Evolutionary conservation across 1,284 basidiomycete genomes (phyloP).

Genomic region (Prillingera fragicola): DNA sequence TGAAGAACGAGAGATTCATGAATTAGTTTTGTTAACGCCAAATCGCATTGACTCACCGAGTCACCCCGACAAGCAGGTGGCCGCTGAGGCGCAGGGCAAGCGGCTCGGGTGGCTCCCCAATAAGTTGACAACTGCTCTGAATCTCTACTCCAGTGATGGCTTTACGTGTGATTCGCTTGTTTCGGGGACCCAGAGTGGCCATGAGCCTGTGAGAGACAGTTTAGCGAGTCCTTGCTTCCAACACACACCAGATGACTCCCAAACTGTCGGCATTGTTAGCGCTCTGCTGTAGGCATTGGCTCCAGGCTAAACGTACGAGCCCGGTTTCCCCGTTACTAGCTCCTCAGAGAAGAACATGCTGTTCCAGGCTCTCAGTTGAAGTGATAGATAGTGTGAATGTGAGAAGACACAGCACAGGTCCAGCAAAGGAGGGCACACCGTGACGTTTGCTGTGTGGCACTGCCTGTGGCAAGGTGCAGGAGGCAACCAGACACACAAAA

Average conservation of each 20-base stretch:
- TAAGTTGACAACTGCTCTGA: conserved; percentile 66
- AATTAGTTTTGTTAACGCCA: background rate
- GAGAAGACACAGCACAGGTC: too few relatives aligned
- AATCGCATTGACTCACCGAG: conserved; percentile 59
- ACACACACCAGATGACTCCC: conserved; percentile 38
- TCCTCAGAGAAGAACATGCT: conserved; percentile 2
- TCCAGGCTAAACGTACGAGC: too few relatives aligned
- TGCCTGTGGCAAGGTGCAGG: background rate
- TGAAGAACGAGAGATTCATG: background rate
- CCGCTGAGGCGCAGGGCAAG: conserved; percentile 76
- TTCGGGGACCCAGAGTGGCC: conserved; percentile 76
- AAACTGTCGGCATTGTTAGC: conserved; percentile 21
- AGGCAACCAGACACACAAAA: conserved; percentile 1
- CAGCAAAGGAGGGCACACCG: too few relatives aligned
- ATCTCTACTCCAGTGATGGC: conserved; percentile 76
- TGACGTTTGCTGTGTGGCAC: too few relatives aligned
- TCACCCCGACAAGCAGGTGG: conserved; percentile 78
- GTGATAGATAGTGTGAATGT: background rate
- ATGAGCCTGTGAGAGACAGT: conserved; percentile 62
- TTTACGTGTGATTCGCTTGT: conserved; percentile 70
- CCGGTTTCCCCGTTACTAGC: background rate
- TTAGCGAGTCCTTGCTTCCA: background rate
- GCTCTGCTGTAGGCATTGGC: background rate
- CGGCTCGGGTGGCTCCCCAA: conserved; percentile 73
- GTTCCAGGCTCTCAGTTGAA: too few relatives aligned